Evolutionary conservation across 2,329 filamentous ascomycete genomes (phyloP), one percentile per base, ranked within the genome.

Genomic region (Lasiodiplodia citricola): DNA sequence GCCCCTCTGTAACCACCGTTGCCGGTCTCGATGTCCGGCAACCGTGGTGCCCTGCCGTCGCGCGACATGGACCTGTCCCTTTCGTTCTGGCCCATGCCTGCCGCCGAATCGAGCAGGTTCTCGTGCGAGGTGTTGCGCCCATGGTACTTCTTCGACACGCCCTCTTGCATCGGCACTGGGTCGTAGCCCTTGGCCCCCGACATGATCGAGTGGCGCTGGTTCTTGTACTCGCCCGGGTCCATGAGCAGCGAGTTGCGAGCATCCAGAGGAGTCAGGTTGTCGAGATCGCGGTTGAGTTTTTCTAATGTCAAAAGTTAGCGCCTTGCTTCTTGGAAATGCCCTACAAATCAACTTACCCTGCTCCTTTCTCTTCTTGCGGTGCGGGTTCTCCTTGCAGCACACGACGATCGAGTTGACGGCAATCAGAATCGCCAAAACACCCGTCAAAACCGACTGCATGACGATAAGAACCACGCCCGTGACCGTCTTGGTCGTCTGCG

Each of bases 381-480:
- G 95, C 4, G 95, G 94, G 83, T 98, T 98, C 82, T 94, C 88
- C 78, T 91, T 92, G 86, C 89, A 90, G 81, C 90, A 94, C 65
- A 90, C 87, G 74, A 93, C 92, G 76, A 97, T 88, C 57, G 93
- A 93, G 77, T 98, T 98, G 83, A 94, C 92, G 13, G 88, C 87
- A 74, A 99, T 97, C 37, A 98, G 85, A 64, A 98, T 91, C 3
- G 93, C 94, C 68, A 99, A 85, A 28, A 93, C 80, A 70, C 87
- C 94, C 6, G 94, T 97, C 73, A 99, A 83, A 0, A 90, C 87
- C 0, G 92, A 92, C 81, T 99, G 96, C 5, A 98, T 87, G n/a
- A 90, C 93, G 72, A 98, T 96, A 69, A 99, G 86, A 18, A 94
- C 92, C n/a, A 98, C 88, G 67, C 96, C 96, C 18, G 93, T 95